Base-by-base conservation (phyloP, 345 rosid species). In the Viola odorata region DNA sequence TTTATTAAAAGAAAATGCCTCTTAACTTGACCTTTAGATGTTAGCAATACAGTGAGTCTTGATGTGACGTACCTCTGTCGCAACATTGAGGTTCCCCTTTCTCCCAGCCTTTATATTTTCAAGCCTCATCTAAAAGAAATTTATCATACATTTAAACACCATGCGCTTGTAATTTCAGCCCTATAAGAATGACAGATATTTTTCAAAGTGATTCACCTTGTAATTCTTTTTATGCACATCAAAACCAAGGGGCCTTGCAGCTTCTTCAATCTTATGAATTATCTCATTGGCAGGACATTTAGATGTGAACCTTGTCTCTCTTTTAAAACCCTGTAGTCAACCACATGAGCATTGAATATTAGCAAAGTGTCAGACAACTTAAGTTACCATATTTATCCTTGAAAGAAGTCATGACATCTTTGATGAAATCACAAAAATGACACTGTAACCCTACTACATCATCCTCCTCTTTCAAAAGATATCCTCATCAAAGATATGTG, bases 211-310 rank as follows among this genome's bases (percentile, higher is more conserved):
- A 65, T 69, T 74, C 17, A 86, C 96, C 96, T 87, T 92, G 72
- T 92, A 92, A 64, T 87, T 89, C 70, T 92, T 92, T 84, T 87
- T 92, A 54, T 81, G 94, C 8, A 92, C 88, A 70, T 84, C 91
- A 37, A 87, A 92, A 23, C 96, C 98, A 14, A 92, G 96, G 72
- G 98, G 98, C 77, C 84, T 85, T 15, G 87, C 96, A 50, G 91
- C 96, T 78, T 79, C 84, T 78, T 89, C 96, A 37, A 92, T 89
- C 86, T 84, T 92, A 52, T 75, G 69, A 51, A 92, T 75, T 66
- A 92, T 89, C 84, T 92, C 96, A 56, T 80, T 81, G 11, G 98
- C 98, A 2, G 94, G 80, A 71, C 87, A 78, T 76, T 60, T 83
- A 3, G 94, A 77, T 48, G 98, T 84, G 71, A 92, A 85, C 68